Evolutionary conservation across 163 green algal genomes (phyloP), one percentile per base, ranked within the genome.

Genomic region (Prototheca cutis): DNA sequence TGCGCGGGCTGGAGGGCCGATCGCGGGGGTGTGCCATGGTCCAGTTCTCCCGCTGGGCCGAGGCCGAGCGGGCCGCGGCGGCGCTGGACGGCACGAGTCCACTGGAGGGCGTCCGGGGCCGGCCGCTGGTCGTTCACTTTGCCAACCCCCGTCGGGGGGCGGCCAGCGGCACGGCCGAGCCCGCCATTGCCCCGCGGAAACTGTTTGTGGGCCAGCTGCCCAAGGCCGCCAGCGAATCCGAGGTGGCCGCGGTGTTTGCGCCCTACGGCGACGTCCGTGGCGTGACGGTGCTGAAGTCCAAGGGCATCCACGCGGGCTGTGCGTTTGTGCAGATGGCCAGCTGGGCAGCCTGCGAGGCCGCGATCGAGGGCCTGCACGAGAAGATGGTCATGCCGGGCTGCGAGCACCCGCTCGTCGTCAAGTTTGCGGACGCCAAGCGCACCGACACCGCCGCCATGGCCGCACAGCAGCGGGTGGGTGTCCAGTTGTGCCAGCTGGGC

Each of bases 171-270:
- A 66, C 81, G 57, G 59, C 82, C 18, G 74, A 86, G 60, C 63
- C 56, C 31, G 85, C 79, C 31, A 83, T 94, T 51, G 80, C 85
- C 25, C 86, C 86, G 10, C 84, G 84, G 68, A 94, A 92, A 72
- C 78, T 94, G 45, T 94, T 93, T 72, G 78, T 93, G 49, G 86
- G 86, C 33, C 86, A 93, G 81, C 80, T 95, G 2, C 82, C 87
- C 2, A 71, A 77, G n/a, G 74, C 73, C 25, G 75, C 75, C 17
- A 81, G 66, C 19, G 76, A 88, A 60, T 66, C 81, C 4, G 63
- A 84, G 25, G 61, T 95, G 17, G 65, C 75, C 4, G 52, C 65
- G 10, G 60, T 93, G 6, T 95, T 94, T 71, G 66, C 72, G 21
- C 75, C 80, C 4, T 91, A 78, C 74, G 87, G 87, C 7, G 78